Evolutionary conservation across 352 stramenopile species (phyloP), one percentile per base, ranked within the genome.

Genomic region (Phytopythium montanum): DNA sequence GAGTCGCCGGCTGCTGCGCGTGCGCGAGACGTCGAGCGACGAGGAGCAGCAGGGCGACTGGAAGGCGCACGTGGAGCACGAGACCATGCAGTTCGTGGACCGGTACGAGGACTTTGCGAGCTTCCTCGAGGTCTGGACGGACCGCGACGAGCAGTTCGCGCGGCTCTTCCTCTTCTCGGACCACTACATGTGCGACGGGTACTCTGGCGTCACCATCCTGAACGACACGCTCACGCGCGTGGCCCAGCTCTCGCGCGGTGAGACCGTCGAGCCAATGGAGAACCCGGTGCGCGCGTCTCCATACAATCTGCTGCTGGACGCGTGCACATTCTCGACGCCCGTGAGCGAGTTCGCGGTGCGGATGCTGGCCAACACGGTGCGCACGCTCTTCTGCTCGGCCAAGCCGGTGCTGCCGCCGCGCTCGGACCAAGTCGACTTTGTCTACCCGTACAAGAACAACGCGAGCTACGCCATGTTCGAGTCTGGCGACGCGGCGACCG

Each of bases 101-200:
- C 56, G 65, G 16, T 72, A 60, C 53, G 39, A 65, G 41, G 52
- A 69, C 16, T 72, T 69, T n/a, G 56, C 65, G 8, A 65, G 52
- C 19, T 72, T 69, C 49, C 46, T 69, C 14, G 61, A 70, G 46
- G 53, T 54, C 42, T 75, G 65, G 62, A 39, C 44, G 0, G 54
- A 75, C 25, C 33, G 62, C 6, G 25, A 29, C 31, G 64, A 41
- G 25, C 46, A 64, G 29, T 44, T 50, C 5, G 68, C 62, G 7
- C 72, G 73, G 0, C 68, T 87, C 42, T 63, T 82, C 49, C 59
- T 87, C 26, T 84, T 84, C 61, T 76, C 70, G 4, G 68, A 79
- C 39, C 71, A 83, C 60, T 78, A 76, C 64, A 67, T 78, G 52
- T 72, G 65, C 19, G 73, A 80, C 53, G 70, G 71, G 21, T 69